Base-by-base conservation (phyloP, 2,329 filamentous ascomycete species). In the Cucurbitaria berberidis region DNA sequence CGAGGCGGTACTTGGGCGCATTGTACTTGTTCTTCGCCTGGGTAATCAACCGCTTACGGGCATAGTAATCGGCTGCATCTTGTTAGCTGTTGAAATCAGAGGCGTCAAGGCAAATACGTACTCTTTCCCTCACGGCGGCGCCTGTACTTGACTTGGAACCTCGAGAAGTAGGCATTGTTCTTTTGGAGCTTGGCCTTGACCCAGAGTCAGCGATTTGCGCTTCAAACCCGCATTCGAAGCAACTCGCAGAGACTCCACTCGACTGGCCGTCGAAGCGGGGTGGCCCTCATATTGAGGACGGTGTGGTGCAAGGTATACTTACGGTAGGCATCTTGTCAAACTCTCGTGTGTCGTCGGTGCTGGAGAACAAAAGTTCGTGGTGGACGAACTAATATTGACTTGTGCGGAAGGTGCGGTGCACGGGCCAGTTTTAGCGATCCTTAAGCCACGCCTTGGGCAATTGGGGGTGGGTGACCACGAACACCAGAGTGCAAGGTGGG, bases 11-110 rank as follows among this genome's bases (percentile, higher is more conserved):
- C 88, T 99, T 99, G 82, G 95, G 95, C 64, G 95, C 90, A 84
- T 96, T 96, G 90, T 98, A 99, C 90, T 99, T 99, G 91, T 99
- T 99, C 91, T 98, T 99, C 84, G 95, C 95, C 87, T 99, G 95
- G 85, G 91, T 93, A 86, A 98, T 95, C 81, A 99, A 87, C 78
- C 95, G 90, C 91, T 98, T 98, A 81, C 95, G 93, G 79, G 95
- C 95, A 82, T 97, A 98, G 91, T 99, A 99, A 81, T 99, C 95
- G 84, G 95, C 65, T 99, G 55, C 45, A 41, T 48, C 43, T 29
- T 96, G 91, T 99, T 42, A 68, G 65, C 48, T 36, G n/a, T 13
- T 35, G 4, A 10, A 27, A n/a, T 39, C 5, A n/a, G 5, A 13
- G n/a, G 10, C 2, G 13, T 10, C 10, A 10, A 13, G 27, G 11